phyloP scores from a whole-genome alignment of 148 eudicot species.

The Spergularia bocconei region DNA sequence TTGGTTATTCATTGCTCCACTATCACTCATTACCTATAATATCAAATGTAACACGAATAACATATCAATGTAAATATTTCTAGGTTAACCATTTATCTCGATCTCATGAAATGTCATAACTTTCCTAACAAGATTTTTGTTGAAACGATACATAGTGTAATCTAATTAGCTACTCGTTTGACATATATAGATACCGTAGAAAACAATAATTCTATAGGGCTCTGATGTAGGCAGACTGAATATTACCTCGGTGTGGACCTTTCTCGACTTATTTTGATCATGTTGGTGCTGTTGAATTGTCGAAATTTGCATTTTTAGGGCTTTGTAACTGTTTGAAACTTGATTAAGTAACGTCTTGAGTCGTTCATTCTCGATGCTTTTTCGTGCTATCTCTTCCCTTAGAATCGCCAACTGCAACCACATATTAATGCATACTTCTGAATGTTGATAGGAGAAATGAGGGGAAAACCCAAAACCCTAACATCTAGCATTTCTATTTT shows the following conservation, averaged over 20 bases:
- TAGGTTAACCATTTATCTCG: too few species aligned
- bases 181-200: too few species aligned
- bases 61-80: too few species aligned
- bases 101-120: neutral
- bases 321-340: constrained; percentile 26
- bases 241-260: constrained; percentile 18
- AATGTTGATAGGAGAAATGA: neutral
- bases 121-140: neutral
- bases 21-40: constrained; percentile 9
- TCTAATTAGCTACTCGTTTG: neutral
- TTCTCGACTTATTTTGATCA: constrained; percentile 14
- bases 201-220: neutral
- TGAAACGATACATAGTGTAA: neutral
- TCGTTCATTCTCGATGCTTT: constrained; percentile 37
- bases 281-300: constrained; percentile 24
- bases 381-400: constrained; percentile 36
- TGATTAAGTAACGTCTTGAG: constrained; percentile 34
- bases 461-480: neutral
- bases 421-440: neutral
- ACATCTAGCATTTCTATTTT: too few species aligned
- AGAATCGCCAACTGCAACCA: constrained; percentile 36
- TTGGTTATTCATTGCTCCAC: constrained; percentile 2
- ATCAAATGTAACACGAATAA: too few species aligned
- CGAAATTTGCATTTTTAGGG: constrained; percentile 36
- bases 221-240: neutral